Evolutionary conservation across 108 stramenopile species (phyloP).

Genomic region (Cyclostephanos tholiformis): DNA sequence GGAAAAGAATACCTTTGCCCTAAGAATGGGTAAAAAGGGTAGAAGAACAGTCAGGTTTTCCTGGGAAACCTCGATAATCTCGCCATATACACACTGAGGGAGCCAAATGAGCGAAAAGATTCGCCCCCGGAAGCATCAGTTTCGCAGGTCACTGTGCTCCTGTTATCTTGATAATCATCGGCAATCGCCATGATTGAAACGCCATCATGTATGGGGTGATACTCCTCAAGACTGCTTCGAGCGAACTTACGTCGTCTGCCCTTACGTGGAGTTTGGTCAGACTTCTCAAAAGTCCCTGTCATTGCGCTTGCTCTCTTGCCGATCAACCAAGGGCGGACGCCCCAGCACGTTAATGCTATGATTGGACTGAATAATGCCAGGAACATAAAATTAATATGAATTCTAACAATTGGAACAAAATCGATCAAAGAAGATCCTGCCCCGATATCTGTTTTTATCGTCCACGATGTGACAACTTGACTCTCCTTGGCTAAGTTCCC

Average conservation of each 20-base stretch:
- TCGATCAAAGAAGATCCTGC: conserved; percentile 7
- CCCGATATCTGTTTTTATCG: conserved; percentile 49
- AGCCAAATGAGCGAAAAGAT: conserved; percentile 8
- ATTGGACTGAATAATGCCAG: conserved; percentile 15
- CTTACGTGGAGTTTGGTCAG: neutral
- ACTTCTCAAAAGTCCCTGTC: neutral
- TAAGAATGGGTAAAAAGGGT: no score
- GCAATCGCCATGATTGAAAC: conserved; percentile 6
- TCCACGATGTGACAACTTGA: conserved; percentile 49
- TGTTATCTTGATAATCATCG: conserved; percentile 1
- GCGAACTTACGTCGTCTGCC: neutral
- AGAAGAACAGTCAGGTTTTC: neutral
- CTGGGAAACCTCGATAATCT: neutral
- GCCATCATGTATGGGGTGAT: conserved; percentile 3
- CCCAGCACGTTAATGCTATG: conserved; percentile 3
- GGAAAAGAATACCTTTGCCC: no score
- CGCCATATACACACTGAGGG: conserved; percentile 8
- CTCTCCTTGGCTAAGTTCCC: conserved; percentile 21
- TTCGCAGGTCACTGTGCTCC: conserved; percentile 2
- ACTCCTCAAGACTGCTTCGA: neutral
- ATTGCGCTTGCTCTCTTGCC: neutral
- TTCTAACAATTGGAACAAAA: neutral
- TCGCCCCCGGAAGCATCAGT: neutral
- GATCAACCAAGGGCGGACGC: neutral
- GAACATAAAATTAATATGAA: conserved; percentile 3